Conservation (phyloP, 2,329 filamentous ascomycete genomes). For the Endothia cerciana region DNA sequence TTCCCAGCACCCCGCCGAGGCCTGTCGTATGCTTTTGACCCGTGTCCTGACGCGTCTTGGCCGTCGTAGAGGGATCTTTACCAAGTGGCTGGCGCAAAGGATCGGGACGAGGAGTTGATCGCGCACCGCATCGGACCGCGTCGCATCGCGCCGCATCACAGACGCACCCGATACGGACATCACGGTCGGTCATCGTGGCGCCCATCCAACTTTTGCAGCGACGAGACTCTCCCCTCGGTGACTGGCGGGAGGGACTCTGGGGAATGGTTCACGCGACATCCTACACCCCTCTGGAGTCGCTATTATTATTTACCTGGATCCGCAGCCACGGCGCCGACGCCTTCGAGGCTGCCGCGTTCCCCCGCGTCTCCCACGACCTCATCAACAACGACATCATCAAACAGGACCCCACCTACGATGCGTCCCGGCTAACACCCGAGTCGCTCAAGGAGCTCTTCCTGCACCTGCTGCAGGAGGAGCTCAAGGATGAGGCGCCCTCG, state of each 20-base stretch:
- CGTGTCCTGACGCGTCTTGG: slow-evolving; percentile 16
- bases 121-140: background rate
- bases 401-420: slow-evolving; percentile 72
- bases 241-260: slow-evolving; percentile 40
- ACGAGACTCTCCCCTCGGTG: slow-evolving; percentile 39
- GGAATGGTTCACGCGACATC: slow-evolving; percentile 41
- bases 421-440: slow-evolving; percentile 73
- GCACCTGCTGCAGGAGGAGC: slow-evolving; percentile 74
- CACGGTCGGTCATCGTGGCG: slow-evolving; percentile 38
- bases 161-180: background rate
- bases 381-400: slow-evolving; percentile 74
- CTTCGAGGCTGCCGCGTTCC: slow-evolving; percentile 38
- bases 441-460: slow-evolving; percentile 80
- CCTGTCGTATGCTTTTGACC: slow-evolving; percentile 22
- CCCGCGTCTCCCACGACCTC: slow-evolving; percentile 59
- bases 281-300: slow-evolving; percentile 42
- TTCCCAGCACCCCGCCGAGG: slow-evolving; percentile 9
- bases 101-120: background rate
- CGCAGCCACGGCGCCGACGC: slow-evolving; percentile 37
- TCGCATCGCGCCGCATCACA: background rate
- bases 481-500: slow-evolving; percentile 13
- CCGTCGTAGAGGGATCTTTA: background rate
- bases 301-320: slow-evolving; percentile 41
- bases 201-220: slow-evolving; percentile 41
- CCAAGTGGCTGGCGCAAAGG: background rate